These are phyloP conservation scores for Pythium rhizo-oryzae DNA, from an alignment of 352 stramenopile genomes.

Conservation along the genomic window DNA sequence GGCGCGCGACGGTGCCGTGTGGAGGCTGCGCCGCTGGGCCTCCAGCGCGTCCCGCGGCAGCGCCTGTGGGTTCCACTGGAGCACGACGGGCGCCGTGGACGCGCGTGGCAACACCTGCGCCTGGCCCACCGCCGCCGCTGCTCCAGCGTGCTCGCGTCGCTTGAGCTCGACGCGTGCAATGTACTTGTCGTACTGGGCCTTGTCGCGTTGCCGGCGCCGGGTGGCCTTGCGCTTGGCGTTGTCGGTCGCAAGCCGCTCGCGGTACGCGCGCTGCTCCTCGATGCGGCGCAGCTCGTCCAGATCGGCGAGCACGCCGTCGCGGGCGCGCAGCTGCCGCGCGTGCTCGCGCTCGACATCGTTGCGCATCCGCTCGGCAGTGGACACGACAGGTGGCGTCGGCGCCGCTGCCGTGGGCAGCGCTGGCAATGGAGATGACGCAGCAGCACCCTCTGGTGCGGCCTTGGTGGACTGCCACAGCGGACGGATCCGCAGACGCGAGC, in stretches of 20 bases:
- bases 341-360: conserved; percentile 28
- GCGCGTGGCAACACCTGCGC: not conserved
- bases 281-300: conserved; percentile 44
- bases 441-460: too few relatives aligned
- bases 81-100: not conserved
- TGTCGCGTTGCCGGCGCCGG: conserved; percentile 36
- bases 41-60: not conserved
- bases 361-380: conserved; percentile 2
- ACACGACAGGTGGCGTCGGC: not conserved
- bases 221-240: conserved; percentile 47
- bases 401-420: not conserved
- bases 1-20: conserved; percentile 13
- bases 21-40: conserved; percentile 1
- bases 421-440: not conserved
- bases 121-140: not conserved
- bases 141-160: conserved; percentile 14
- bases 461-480: conserved; percentile 8
- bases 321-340: conserved; percentile 33
- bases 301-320: conserved; percentile 34
- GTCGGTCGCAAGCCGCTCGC: conserved; percentile 43
- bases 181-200: conserved; percentile 37
- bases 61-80: conserved; percentile 9
- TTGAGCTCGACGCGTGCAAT: conserved; percentile 37
- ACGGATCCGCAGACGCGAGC: conserved; percentile 3
- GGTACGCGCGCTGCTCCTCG: conserved; percentile 56